Evolutionary conservation across 139 green algal species (phyloP), one percentile per base, ranked within the genome.

Genomic region (Picochlorum sp.): DNA sequence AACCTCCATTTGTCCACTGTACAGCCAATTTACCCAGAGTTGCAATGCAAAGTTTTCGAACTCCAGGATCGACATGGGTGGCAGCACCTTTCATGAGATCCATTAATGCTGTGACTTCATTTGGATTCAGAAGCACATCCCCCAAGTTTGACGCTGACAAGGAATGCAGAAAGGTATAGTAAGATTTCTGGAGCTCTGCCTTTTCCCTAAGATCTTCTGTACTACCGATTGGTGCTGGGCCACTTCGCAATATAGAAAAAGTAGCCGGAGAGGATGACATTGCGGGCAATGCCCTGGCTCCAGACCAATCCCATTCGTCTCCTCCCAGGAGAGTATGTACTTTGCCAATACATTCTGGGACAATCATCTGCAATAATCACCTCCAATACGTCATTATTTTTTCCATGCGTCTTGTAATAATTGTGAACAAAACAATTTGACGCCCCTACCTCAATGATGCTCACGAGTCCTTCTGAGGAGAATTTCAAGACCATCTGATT

Each of bases 261-360:
- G 22, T 33, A 20, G 39, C 65, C 1, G 47, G 52, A 13, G 40
- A 43, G 4, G 63, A 35, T 5, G 61, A 61, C 47, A 40, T 50
- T 16, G 62, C 55, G 31, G 71, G 67, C 14, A 56, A 50, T 26
- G 65, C 69, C 31, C 30, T 35, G 12, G 64, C 64, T 13, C 86
- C 85, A 12, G 60, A 81, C 86, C 86, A 94, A 72, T 93, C 86
- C 81, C 81, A 93, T 37, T 83, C 65, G 7, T 55, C 1, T 8
- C 69, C n/a, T n/a, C n/a, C 59, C 16, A 93, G 71, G 29, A 85
- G 36, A 2, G 45, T 36, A 59, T 87, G 78, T 24, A 89, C 64
- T 5, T 69, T 66, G 4, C 55, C 50, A 12, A 83, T 50, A 16
- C 77, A 5, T 20, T 41, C 14, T 36, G 50, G n/a, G 10, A 51